phyloP scores from a whole-genome alignment of 2,329 filamentous ascomycete genomes.

The Fusarium sororula region DNA sequence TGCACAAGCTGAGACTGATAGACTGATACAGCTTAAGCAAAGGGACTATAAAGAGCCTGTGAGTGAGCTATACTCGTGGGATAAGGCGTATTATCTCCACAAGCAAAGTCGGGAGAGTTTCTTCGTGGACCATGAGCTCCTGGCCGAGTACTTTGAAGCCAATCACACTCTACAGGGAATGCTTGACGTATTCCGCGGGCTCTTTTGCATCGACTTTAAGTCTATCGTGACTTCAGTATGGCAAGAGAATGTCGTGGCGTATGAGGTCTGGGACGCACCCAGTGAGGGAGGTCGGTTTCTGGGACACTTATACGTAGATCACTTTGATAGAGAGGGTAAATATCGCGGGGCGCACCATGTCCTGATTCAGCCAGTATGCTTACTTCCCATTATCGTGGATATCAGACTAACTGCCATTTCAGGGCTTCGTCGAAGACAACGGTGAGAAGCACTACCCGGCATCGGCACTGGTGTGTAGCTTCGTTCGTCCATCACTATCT shows the following conservation, averaged over 20 bases:
- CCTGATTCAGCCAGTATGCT: not conserved
- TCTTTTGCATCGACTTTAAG: not conserved
- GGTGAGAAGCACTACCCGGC: not conserved
- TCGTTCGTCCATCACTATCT: not conserved
- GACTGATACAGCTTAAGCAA: not conserved
- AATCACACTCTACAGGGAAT: not conserved
- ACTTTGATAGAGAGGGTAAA: not conserved
- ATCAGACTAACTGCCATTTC: rapidly evolving
- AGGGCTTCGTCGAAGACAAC: rapidly evolving
- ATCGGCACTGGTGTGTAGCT: not conserved
- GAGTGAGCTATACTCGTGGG: not conserved
- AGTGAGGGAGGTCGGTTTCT: not conserved
- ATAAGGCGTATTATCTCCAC: not conserved
- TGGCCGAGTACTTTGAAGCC: not conserved
- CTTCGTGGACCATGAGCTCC: rapidly evolving
- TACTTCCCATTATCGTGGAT: no score
- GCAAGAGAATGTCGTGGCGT: not conserved
- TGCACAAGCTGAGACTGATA: not conserved
- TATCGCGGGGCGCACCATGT: not conserved
- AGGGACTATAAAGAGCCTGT: rapidly evolving
- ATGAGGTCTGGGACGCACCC: not conserved
- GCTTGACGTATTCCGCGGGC: not conserved
- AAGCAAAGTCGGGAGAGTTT: not conserved
- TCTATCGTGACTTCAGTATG: not conserved
- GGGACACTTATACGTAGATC: not conserved